Percentiles rank a stretch among this genome's conserved stretches.
Evolutionary conservation across 768 basidiomycete species (phyloP).

Genomic region (Candolleomyces eurysporus): DNA sequence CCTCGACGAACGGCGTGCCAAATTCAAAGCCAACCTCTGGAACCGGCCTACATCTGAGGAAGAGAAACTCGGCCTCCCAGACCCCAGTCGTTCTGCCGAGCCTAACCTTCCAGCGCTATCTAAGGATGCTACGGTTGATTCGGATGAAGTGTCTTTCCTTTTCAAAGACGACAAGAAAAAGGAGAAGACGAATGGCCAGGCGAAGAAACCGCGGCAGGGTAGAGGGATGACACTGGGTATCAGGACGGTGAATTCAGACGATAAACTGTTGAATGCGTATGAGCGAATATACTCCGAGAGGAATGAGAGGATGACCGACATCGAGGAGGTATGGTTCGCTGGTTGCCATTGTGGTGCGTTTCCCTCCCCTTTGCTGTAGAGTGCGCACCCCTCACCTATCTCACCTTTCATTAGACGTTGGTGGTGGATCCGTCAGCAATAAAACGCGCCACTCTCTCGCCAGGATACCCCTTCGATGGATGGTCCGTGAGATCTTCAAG

Average conservation of each 20-base stretch:
- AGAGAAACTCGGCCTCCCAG: constrained; percentile 20
- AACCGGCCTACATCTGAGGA: constrained; percentile 33
- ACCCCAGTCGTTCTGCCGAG: not conserved
- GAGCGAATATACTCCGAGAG: constrained; percentile 32
- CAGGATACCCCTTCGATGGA: constrained; percentile 62
- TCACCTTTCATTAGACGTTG: constrained; percentile 40
- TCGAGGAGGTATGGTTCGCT: constrained; percentile 72
- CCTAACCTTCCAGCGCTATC: not conserved
- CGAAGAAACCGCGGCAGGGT: not conserved
- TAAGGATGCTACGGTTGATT: not conserved
- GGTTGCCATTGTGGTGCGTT: constrained; percentile 47
- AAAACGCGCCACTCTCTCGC: constrained; percentile 46
- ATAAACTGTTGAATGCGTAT: constrained; percentile 24
- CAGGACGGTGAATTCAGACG: constrained; percentile 20
- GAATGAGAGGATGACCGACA: constrained; percentile 26
- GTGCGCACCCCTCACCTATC: not conserved
- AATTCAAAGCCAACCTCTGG: constrained; percentile 57
- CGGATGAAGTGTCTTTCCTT: not conserved
- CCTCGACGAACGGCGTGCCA: constrained; percentile 61
- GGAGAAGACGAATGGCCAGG: not conserved
- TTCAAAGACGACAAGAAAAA: constrained; percentile 2
- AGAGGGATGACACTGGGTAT: not conserved
- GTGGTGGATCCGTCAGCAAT: constrained; percentile 55
- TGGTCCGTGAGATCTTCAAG: constrained; percentile 70
- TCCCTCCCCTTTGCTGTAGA: not conserved